phyloP scores from a whole-genome alignment of 2,329 filamentous ascomycete species.

The Fusarium domesticum region DNA sequence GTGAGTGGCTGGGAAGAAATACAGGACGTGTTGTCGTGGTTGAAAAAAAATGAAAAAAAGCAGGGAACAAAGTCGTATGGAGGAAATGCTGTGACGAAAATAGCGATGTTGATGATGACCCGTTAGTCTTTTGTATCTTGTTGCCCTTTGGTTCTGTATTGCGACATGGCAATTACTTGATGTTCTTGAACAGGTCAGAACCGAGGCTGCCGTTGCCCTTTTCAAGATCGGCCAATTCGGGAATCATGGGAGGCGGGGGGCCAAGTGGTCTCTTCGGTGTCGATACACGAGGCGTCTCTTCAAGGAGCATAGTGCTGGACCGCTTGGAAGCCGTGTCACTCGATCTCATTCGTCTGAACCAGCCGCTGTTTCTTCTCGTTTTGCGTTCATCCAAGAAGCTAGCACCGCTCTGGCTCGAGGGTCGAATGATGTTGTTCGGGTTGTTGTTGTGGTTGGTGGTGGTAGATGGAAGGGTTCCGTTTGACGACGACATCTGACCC shows the following conservation, averaged over 20 bases:
- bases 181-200: conserved; percentile 56
- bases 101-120: conserved; percentile 3
- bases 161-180: conserved; percentile 44
- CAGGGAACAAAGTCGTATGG: too few relatives aligned
- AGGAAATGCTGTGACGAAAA: neutral
- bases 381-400: conserved; percentile 52
- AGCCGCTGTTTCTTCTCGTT: conserved; percentile 55
- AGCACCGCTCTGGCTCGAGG: conserved; percentile 49
- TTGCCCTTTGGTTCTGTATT: conserved; percentile 3
- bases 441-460: neutral
- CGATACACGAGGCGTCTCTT: conserved; percentile 33
- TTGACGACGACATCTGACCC: conserved; percentile 41
- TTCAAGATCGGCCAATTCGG: conserved; percentile 53
- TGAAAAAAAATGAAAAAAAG: too few relatives aligned
- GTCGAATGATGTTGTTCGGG: conserved; percentile 34
- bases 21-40: conserved; percentile 3
- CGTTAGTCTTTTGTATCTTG: conserved; percentile 1
- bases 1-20: neutral
- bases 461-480: conserved; percentile 35
- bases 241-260: conserved; percentile 60
- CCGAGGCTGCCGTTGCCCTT: conserved; percentile 48
- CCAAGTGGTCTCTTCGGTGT: conserved; percentile 39
- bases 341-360: conserved; percentile 54
- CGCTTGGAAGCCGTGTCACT: conserved; percentile 38
- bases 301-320: conserved; percentile 40